phyloP scores from a whole-genome alignment of 371 early-diverging fungal genomes.

The Circinella minor region DNA sequence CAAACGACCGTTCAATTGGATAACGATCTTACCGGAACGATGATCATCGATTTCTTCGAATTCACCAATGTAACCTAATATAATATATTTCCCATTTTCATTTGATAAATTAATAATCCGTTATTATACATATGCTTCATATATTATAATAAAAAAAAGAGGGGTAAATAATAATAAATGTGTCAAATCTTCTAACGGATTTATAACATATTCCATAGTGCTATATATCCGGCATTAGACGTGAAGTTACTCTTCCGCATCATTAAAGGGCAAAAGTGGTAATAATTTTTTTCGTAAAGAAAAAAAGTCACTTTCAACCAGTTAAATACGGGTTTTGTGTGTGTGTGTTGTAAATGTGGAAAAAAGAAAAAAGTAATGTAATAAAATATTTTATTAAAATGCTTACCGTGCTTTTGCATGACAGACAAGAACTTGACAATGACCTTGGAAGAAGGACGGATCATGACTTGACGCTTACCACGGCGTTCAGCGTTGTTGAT shows the following conservation, averaged over 20 bases:
- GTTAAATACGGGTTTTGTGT: constrained; percentile 55
- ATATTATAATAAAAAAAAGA: not conserved
- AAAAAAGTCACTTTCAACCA: constrained; percentile 57
- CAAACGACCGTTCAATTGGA: constrained; percentile 98
- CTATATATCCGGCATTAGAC: constrained; percentile 19
- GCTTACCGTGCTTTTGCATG: constrained; percentile 97
- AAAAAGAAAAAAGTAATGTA: constrained; percentile 34
- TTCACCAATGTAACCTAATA: constrained; percentile 98
- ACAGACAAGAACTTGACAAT: constrained; percentile 96
- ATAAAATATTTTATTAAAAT: constrained; percentile 35
- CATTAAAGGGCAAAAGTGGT: constrained; percentile 70
- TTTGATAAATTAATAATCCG: not conserved
- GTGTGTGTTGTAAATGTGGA: not conserved
- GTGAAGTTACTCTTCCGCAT: constrained; percentile 64
- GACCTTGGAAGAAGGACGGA: constrained; percentile 96
- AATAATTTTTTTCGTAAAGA: not conserved
- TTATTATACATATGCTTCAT: not conserved
- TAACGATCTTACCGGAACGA: constrained; percentile 98
- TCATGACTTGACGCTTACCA: constrained; percentile 95
- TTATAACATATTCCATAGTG: constrained; percentile 15
- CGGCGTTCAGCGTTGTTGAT: constrained; percentile 82
- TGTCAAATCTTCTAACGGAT: constrained; percentile 37
- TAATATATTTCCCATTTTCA: too few relatives aligned
- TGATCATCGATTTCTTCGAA: constrained; percentile 99
- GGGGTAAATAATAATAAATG: constrained; percentile 2